Conservation (phyloP, 2,329 filamentous ascomycete species). For the Orbilia ellipsospora region DNA sequence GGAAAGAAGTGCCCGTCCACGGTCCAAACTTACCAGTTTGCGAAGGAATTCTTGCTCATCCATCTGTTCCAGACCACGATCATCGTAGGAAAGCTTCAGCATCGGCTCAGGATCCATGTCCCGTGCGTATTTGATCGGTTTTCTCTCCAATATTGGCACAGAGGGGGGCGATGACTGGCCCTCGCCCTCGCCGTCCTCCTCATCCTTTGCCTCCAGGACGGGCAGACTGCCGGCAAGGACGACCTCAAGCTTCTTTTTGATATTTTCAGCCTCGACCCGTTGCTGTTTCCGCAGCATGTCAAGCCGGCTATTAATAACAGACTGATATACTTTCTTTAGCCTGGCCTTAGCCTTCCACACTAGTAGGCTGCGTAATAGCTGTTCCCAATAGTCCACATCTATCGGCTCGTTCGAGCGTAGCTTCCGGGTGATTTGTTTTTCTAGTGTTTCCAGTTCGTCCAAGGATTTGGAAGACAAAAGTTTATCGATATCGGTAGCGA, state of each 20-base stretch:
- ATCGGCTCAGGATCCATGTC: conserved; percentile 74
- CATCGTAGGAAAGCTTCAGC: conserved; percentile 72
- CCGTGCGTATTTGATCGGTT: conserved; percentile 62
- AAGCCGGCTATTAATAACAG: conserved; percentile 76
- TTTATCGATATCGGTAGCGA: conserved; percentile 87
- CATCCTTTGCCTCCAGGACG: conserved; percentile 55
- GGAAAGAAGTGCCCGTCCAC: too few relatives aligned
- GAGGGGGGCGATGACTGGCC: not conserved
- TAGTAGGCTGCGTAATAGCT: conserved; percentile 82
- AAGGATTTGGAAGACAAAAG: conserved; percentile 86
- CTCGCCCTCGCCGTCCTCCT: conserved; percentile 4
- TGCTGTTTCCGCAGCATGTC: conserved; percentile 75
- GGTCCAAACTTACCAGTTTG: conserved; percentile 65
- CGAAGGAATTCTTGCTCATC: conserved; percentile 71
- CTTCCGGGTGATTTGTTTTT: conserved; percentile 87
- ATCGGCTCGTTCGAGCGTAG: conserved; percentile 88
- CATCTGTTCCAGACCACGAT: conserved; percentile 70
- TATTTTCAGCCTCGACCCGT: conserved; percentile 72
- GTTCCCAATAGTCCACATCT: conserved; percentile 97
- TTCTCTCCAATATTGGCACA: conserved; percentile 46
- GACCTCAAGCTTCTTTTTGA: conserved; percentile 68
- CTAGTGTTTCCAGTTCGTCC: conserved; percentile 85
- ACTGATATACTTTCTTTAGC: conserved; percentile 79
- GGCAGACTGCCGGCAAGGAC: conserved; percentile 63
- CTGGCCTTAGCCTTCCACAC: conserved; percentile 94